Conservation (phyloP, 305 asterid species). For the Fraxinus angustifolia region DNA sequence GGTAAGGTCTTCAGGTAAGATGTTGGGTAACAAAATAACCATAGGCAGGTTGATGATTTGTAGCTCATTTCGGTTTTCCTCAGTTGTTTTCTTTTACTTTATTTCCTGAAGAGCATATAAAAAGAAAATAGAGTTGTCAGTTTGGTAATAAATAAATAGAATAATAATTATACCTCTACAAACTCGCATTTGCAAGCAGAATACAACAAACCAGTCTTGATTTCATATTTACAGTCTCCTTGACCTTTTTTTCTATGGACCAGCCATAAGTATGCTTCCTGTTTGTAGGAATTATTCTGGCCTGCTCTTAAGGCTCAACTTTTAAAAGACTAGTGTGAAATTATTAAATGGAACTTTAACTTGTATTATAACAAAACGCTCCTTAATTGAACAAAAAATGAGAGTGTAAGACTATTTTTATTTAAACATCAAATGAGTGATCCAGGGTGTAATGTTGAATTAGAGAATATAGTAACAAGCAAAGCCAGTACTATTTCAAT, state of each 20-base stretch:
- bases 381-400: neutral
- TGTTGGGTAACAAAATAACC: neutral
- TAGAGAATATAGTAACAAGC: neutral
- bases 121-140: neutral
- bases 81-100: neutral
- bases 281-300: neutral
- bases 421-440: neutral
- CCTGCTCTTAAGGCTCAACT: neutral
- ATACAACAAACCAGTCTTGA: neutral
- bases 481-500: neutral
- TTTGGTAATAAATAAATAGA: neutral
- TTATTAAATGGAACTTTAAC: neutral
- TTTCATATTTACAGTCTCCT: neutral
- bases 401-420: neutral
- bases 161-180: neutral
- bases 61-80: neutral
- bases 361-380: neutral
- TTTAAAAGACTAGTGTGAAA: neutral
- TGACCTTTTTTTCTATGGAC: neutral
- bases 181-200: neutral
- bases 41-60: neutral
- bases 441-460: neutral
- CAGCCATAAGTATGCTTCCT: neutral
- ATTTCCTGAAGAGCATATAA: neutral
- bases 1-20: neutral